phyloP scores from a whole-genome alignment of 2,329 filamentous ascomycete genomes.

The Colletotrichum destructivum region DNA sequence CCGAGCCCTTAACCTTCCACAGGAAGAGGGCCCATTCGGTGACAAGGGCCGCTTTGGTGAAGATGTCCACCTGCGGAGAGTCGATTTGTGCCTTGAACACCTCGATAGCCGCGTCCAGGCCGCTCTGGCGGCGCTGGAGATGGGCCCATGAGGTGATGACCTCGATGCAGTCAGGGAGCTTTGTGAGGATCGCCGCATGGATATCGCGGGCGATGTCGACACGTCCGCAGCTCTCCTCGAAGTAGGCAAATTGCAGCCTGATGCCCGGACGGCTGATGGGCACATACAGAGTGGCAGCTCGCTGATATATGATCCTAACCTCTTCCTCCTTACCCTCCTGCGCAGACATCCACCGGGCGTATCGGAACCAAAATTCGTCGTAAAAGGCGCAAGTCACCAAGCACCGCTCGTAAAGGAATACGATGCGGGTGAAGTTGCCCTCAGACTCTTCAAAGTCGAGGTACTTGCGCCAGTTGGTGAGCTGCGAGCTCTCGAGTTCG shows the following conservation, averaged over 20 bases:
- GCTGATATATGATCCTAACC: conserved; percentile 91
- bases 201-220: conserved; percentile 87
- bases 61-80: conserved; percentile 78
- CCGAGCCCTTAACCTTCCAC: conserved; percentile 88
- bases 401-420: conserved; percentile 94
- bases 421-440: conserved; percentile 80
- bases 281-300: conserved; percentile 87
- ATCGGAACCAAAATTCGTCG: conserved; percentile 98
- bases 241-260: conserved; percentile 92
- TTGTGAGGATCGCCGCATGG: conserved; percentile 83
- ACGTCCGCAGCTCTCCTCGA: conserved; percentile 88
- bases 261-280: conserved; percentile 88
- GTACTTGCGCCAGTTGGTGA: conserved; percentile 95
- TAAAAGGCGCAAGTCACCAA: conserved; percentile 94
- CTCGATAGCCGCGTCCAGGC: conserved; percentile 86
- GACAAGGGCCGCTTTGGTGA: conserved; percentile 88
- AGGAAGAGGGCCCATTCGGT: conserved; percentile 89
- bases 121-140: conserved; percentile 85
- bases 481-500: conserved; percentile 87
- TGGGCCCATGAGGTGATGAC: conserved; percentile 92
- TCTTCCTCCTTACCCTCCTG: conserved; percentile 89
- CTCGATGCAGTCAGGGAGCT: conserved; percentile 86
- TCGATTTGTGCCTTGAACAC: conserved; percentile 88
- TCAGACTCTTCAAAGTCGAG: conserved; percentile 95
- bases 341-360: conserved; percentile 91